Evolutionary conservation across 805 yeast genomes (phyloP).

Genomic region (Pichia cephalocereana): DNA sequence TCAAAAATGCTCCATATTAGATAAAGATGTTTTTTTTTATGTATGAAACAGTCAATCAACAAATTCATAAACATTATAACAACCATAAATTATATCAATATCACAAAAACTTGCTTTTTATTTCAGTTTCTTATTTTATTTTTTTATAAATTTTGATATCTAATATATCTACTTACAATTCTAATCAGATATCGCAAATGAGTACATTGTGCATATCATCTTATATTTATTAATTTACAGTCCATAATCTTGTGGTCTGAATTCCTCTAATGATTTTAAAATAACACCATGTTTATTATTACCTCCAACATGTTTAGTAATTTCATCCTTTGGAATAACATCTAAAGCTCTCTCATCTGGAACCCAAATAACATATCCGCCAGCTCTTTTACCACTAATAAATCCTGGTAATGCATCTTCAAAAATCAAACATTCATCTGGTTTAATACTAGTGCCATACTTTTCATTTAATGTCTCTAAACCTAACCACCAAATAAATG

Average conservation of each 20-base stretch:
- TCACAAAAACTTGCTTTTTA: not conserved
- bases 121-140: not conserved
- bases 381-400: constrained; percentile 71
- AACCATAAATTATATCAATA: not conserved
- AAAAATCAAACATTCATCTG: constrained; percentile 79
- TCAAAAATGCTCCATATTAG: constrained; percentile 52
- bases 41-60: too few species aligned
- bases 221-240: constrained; percentile 14
- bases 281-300: constrained; percentile 44
- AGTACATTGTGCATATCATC: too few species aligned
- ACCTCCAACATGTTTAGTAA: constrained; percentile 35
- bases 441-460: constrained; percentile 38
- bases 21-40: too few species aligned
- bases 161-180: not conserved
- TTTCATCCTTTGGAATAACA: constrained; percentile 40
- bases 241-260: constrained; percentile 42
- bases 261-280: constrained; percentile 39
- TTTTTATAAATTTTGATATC: not conserved
- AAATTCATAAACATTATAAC: not conserved
- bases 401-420: constrained; percentile 97
- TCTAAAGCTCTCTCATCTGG: constrained; percentile 71
- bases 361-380: constrained; percentile 86
- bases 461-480: constrained; percentile 56
- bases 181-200: not conserved
- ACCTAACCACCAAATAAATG: constrained; percentile 87